phyloP scores from a whole-genome alignment of 148 eudicot species.

The Oxyria digyna region DNA sequence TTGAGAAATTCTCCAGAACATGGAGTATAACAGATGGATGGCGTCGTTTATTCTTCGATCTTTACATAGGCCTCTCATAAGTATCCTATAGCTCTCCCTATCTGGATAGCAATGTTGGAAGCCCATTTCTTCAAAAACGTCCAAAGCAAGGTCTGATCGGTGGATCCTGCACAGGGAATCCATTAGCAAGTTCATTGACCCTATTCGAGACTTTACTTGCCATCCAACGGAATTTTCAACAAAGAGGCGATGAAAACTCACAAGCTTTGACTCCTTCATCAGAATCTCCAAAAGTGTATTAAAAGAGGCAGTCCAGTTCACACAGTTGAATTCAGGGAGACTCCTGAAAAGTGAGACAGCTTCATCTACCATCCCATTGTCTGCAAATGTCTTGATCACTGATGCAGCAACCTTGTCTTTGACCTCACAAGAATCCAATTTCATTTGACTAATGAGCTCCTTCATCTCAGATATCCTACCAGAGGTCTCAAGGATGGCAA shows the following conservation, averaged over 20 bases:
- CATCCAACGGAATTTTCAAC: constrained; percentile 49
- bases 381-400: constrained; percentile 51
- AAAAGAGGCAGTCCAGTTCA: constrained; percentile 68
- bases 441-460: constrained; percentile 58
- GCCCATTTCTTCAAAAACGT: constrained; percentile 69
- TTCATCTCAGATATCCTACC: constrained; percentile 56
- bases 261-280: constrained; percentile 52
- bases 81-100: constrained; percentile 51
- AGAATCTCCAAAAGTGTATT: constrained; percentile 63
- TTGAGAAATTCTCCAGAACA: constrained; percentile 82
- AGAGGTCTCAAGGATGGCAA: constrained; percentile 50
- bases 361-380: constrained; percentile 52
- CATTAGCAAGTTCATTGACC: constrained; percentile 58
- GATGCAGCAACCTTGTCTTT: constrained; percentile 49
- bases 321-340: constrained; percentile 65
- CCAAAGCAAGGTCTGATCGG: constrained; percentile 62
- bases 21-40: constrained; percentile 67
- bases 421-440: constrained; percentile 65
- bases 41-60: constrained; percentile 69
- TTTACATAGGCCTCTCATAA: constrained; percentile 75
- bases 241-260: constrained; percentile 36
- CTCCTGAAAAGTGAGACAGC: constrained; percentile 54
- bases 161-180: constrained; percentile 42
- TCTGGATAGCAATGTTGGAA: constrained; percentile 52
- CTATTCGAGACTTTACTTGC: constrained; percentile 64